Conservation (phyloP, 495 filamentous ascomycete genomes). For the Aspergillus campestris region DNA sequence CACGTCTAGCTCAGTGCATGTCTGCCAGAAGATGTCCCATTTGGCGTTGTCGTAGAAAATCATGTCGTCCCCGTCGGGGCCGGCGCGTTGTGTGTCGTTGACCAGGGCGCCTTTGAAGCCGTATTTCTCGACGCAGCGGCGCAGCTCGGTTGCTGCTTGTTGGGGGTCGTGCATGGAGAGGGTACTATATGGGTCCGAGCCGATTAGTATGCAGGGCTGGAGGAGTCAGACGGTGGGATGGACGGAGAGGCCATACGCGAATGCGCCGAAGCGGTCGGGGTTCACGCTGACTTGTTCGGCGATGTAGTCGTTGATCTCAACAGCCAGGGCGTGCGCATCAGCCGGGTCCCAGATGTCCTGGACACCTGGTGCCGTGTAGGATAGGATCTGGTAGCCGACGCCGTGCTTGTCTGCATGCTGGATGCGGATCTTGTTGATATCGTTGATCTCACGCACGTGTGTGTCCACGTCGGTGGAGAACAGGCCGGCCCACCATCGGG, state of each 20-base stretch:
- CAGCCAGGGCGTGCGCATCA: constrained; percentile 37
- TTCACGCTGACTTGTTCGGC: constrained; percentile 40
- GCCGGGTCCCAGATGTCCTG: constrained; percentile 46
- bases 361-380: constrained; percentile 46
- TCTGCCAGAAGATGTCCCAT: constrained; percentile 52
- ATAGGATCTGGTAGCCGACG: constrained; percentile 53
- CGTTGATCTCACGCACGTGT: constrained; percentile 35
- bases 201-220: neutral
- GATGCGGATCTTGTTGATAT: constrained; percentile 44
- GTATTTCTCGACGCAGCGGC: constrained; percentile 44
- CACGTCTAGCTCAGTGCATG: constrained; percentile 48
- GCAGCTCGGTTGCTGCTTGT: constrained; percentile 47
- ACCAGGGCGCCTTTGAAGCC: constrained; percentile 53
- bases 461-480: constrained; percentile 37
- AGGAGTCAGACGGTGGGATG: no score
- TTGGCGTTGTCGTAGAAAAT: constrained; percentile 50
- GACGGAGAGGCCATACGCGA: constrained; percentile 28
- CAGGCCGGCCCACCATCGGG: constrained; percentile 37
- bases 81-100: constrained; percentile 48
- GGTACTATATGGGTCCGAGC: constrained; percentile 16
- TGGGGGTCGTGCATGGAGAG: constrained; percentile 48
- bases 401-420: constrained; percentile 48
- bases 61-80: constrained; percentile 43
- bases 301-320: constrained; percentile 52
- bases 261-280: constrained; percentile 48